Conservation (phyloP, 2,329 filamentous ascomycete genomes). For the Monosporascus sp. region DNA sequence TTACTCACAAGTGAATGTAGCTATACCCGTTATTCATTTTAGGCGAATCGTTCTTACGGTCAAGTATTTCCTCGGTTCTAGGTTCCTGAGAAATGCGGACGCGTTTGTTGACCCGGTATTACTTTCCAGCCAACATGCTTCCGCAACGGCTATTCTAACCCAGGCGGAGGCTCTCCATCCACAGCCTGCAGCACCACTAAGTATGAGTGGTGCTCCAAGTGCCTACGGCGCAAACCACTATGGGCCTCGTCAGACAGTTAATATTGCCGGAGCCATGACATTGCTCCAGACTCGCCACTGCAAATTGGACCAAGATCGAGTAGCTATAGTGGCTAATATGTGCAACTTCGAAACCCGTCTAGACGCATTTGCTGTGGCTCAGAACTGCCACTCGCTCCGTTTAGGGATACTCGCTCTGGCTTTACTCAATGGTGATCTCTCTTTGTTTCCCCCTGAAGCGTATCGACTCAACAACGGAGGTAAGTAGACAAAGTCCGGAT, state of each 20-base stretch:
- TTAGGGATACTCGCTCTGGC: constrained; percentile 1
- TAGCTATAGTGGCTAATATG: constrained; percentile 7
- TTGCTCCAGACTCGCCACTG: constrained; percentile 1
- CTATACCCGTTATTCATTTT: too few relatives aligned
- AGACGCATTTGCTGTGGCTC: background rate
- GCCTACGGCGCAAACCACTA: background rate
- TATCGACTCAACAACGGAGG: background rate
- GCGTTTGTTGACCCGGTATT: too few relatives aligned
- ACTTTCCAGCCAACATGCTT: too few relatives aligned
- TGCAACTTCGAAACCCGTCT: constrained; percentile 3
- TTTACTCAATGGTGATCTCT: constrained; percentile 2
- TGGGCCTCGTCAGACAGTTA: background rate
- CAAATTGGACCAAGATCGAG: background rate
- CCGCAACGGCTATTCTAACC: too few relatives aligned
- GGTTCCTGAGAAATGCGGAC: too few relatives aligned
- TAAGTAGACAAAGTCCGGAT: too few relatives aligned
- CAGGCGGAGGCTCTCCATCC: background rate
- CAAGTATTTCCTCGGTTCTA: too few relatives aligned
- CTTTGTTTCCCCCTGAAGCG: constrained; percentile 1
- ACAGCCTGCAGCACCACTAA: background rate
- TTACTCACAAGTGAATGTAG: too few relatives aligned
- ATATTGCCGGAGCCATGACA: constrained; percentile 1
- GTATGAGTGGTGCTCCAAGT: background rate
- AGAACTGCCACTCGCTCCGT: background rate
- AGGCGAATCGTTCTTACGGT: too few relatives aligned